Percentiles rank a stretch among this genome's conserved stretches.
These are phyloP conservation scores for Eucalyptus sp. DNA, from an alignment of 345 rosid genomes.

Conservation along the genomic window DNA sequence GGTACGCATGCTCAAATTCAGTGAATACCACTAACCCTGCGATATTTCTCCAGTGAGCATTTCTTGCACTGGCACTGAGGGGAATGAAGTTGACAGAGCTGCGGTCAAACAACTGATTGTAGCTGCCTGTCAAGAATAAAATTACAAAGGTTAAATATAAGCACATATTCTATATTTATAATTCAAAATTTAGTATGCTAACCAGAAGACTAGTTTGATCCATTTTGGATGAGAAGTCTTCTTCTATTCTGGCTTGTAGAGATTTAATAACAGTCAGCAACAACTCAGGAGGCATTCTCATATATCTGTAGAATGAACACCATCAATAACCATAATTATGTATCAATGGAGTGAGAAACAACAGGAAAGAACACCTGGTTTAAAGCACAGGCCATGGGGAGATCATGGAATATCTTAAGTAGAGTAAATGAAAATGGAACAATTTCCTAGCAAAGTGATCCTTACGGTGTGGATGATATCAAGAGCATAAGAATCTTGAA, in stretches of 20 bases:
- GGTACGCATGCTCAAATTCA: not conserved
- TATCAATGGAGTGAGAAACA: not conserved
- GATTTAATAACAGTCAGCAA: constrained; percentile 54
- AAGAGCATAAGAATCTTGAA: constrained; percentile 75
- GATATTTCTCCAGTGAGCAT: constrained; percentile 57
- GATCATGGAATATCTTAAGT: not conserved
- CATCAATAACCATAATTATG: not conserved
- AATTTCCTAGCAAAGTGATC: not conserved
- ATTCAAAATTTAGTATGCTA: constrained; percentile 10
- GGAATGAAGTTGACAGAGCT: constrained; percentile 69
- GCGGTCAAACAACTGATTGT: constrained; percentile 67
- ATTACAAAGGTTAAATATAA: not conserved
- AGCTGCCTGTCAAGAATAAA: constrained; percentile 40
- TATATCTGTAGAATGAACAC: constrained; percentile 32
- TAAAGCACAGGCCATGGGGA: not conserved
- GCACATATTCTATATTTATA: not conserved
- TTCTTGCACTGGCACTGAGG: constrained; percentile 38
- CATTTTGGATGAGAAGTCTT: constrained; percentile 46
- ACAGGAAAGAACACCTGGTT: not conserved
- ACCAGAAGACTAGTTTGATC: constrained; percentile 80
- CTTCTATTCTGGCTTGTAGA: constrained; percentile 38
- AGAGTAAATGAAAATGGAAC: not conserved
- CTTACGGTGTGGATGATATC: constrained; percentile 90
- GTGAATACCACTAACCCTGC: constrained; percentile 30
- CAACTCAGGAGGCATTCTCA: constrained; percentile 81